Conservation (phyloP, 2,329 filamentous ascomycete species). For the Polychaeton citri region DNA sequence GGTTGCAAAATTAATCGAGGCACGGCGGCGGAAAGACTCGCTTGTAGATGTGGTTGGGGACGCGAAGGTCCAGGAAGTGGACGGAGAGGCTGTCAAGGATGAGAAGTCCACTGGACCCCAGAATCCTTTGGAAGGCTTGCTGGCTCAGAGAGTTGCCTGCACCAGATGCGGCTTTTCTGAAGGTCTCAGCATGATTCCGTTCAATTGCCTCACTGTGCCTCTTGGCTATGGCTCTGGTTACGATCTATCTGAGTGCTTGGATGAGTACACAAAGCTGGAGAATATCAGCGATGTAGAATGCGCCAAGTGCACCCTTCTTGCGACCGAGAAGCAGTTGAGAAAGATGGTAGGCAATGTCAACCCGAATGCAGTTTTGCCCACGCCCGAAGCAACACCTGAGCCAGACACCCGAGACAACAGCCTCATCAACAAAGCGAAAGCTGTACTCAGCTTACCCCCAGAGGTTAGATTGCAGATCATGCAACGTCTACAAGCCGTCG, state of each 20-base stretch:
- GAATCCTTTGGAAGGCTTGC: slow-evolving; percentile 76
- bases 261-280: slow-evolving; percentile 75
- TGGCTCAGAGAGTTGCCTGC: slow-evolving; percentile 82
- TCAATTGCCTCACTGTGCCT: slow-evolving; percentile 83
- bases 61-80: slow-evolving; percentile 3
- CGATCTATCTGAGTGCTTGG: slow-evolving; percentile 63
- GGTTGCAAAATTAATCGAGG: slow-evolving; percentile 23
- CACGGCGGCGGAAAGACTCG: slow-evolving; percentile 9
- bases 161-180: slow-evolving; percentile 75
- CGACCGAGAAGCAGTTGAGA: slow-evolving; percentile 40
- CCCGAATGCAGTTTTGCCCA: neutral
- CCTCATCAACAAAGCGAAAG: slow-evolving; percentile 6
- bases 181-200: slow-evolving; percentile 77
- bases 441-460: slow-evolving; percentile 23
- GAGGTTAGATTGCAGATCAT: slow-evolving; percentile 29
- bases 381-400: neutral
- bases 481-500: slow-evolving; percentile 50
- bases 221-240: slow-evolving; percentile 55
- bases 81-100: slow-evolving; percentile 1
- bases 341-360: slow-evolving; percentile 22
- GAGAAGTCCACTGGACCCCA: slow-evolving; percentile 23
- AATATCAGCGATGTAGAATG: slow-evolving; percentile 83
- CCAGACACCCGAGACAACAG: slow-evolving; percentile 5
- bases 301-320: slow-evolving; percentile 71
- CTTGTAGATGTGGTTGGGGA: slow-evolving; percentile 11